A percentile compares a stretch with the other conserved stretches of the same genome.
phyloP scores from a whole-genome alignment of 768 basidiomycete species.

The Termitomyces heimii region DNA sequence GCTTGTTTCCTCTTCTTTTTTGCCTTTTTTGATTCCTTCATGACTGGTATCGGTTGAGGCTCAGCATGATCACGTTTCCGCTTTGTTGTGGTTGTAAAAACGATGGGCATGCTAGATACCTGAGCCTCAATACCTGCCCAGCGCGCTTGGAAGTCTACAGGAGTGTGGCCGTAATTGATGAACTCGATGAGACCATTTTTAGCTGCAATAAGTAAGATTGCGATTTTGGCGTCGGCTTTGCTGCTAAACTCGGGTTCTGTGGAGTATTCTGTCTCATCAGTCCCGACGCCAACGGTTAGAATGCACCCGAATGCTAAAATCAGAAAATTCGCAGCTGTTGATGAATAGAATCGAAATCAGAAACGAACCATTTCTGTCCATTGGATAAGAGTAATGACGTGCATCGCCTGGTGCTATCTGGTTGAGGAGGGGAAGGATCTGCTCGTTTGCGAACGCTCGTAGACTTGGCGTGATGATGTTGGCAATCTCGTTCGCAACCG shows the following conservation, averaged over 20 bases:
- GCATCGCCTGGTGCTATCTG: not conserved
- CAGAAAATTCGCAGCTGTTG: not conserved
- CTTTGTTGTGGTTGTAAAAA: not conserved
- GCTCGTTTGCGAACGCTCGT: not conserved
- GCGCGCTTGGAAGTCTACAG: not conserved
- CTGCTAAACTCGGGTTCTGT: not conserved
- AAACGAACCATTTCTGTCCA: not conserved
- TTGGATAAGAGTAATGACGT: not conserved
- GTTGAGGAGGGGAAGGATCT: not conserved
- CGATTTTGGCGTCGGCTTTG: not conserved
- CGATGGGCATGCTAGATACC: not conserved
- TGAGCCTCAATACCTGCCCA: not conserved
- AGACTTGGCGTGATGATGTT: not conserved
- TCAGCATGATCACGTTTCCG: not conserved
- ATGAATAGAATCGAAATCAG: not conserved
- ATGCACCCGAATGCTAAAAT: not conserved
- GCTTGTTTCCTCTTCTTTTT: conserved; percentile 1
- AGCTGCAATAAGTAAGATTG: not conserved
- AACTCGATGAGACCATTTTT: not conserved
- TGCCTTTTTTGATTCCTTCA: not conserved
- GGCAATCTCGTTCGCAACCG: conserved; percentile 19
- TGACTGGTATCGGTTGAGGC: not conserved
- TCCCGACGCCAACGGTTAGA: not conserved
- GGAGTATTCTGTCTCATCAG: not conserved
- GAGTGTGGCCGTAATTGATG: not conserved